These are phyloP conservation scores for Stellera chamaejasme DNA, from an alignment of 345 rosid genomes.

Conservation along the genomic window DNA sequence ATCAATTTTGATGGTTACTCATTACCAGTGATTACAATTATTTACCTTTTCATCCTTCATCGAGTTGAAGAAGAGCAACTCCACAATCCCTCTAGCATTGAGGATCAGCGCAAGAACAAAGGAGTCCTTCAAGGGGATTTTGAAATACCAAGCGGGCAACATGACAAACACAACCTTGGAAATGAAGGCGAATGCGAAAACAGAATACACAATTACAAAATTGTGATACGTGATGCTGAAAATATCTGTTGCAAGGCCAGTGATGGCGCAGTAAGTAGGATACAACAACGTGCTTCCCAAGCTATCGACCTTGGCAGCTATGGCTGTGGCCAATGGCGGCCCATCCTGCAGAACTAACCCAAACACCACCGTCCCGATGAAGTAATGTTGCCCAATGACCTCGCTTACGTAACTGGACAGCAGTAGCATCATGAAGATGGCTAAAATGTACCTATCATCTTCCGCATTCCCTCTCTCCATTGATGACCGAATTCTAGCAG, in stretches of 20 bases:
- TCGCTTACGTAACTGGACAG: conserved; percentile 7
- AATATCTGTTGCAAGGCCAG: conserved; percentile 17
- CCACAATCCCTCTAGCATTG: conserved; percentile 29
- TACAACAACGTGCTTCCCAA: conserved; percentile 17
- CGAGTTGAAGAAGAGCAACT: conserved; percentile 8
- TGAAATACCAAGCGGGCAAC: conserved; percentile 7
- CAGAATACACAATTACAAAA: neutral
- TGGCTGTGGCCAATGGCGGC: conserved; percentile 34
- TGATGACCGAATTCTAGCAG: conserved; percentile 17
- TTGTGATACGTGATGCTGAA: conserved; percentile 2
- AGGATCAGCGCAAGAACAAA: conserved; percentile 25
- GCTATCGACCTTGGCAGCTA: conserved; percentile 21
- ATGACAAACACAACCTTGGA: conserved; percentile 20
- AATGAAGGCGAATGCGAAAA: conserved; percentile 4
- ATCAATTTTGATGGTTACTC: too few relatives aligned
- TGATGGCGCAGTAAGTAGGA: conserved; percentile 19
- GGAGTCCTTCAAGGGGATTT: conserved; percentile 20
- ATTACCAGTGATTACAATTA: too few relatives aligned
- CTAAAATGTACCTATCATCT: conserved; percentile 4
- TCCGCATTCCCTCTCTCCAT: conserved; percentile 20
- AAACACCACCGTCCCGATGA: conserved; percentile 20
- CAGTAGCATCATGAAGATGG: conserved; percentile 14
- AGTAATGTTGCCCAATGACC: conserved; percentile 13
- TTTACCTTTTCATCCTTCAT: conserved; percentile 3
- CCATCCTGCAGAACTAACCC: conserved; percentile 43